Evolutionary conservation across 805 yeast species (phyloP), one percentile per base, ranked within the genome.

Genomic region (Pichia paraexigua): DNA sequence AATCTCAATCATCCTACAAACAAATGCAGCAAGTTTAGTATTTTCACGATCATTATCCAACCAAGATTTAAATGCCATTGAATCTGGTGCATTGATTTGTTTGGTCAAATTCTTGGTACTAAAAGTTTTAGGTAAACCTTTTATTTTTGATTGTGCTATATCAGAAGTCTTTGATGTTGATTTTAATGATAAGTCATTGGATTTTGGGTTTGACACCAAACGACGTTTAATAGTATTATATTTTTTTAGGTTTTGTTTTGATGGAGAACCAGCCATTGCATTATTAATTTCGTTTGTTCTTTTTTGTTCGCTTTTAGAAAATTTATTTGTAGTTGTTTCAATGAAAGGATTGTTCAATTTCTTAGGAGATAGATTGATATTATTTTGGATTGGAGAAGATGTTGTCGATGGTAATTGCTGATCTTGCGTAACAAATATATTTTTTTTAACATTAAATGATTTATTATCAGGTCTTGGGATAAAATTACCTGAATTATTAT

Each of bases 1-100:
- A 37, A 77, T 72, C 53, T 80, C 80, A 47, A 70, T 66, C 43
- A 79, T 71, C 41, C 83, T 71, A 57, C 82, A 79, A 41, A 79
- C 67, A 59, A 76, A 79, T 53, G 77, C 80, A 55, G 75, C 73
- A 1, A 64, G 58, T 45, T 62, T 63, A 4, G 60, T 20, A 13
- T 58, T 54, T 44, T 62, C 61, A 40, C 67, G 56, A 45, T 66
- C 66, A 2, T 56, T 49, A 48, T 67, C 70, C 56, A 67, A 57
- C 65, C 65, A 61, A 2, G 57, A 48, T 10, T 53, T 53, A 6
- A 53, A 43, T 2, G 53, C 50, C n/a, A 24, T 41, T 28, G 52
- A 49, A 5, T 50, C 41, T 10, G 54, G 47, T 4, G 56, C 48
- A 8, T 35, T 42, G 2, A 49, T 13, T 24, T 49, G 42, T 24